A percentile compares a stretch with the other conserved stretches of the same genome.
These are phyloP conservation scores for Penicillium lividum DNA, from an alignment of 495 filamentous ascomycete genomes.

Conservation along the genomic window DNA sequence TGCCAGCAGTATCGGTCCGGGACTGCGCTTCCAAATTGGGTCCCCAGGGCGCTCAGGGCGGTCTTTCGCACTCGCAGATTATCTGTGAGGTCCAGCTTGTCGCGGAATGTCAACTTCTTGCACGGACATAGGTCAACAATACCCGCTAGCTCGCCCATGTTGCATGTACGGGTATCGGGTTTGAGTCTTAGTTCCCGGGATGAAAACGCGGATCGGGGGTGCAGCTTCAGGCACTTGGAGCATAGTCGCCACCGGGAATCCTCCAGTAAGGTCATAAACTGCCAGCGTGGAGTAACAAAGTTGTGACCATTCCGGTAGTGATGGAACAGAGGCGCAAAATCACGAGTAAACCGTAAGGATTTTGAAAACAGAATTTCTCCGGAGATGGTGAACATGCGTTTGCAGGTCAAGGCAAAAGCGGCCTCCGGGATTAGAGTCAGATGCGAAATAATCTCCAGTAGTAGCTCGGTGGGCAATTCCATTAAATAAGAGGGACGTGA, in stretches of 20 bases:
- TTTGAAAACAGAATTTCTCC: slow-evolving; percentile 37
- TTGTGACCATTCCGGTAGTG: slow-evolving; percentile 47
- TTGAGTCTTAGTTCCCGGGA: slow-evolving; percentile 40
- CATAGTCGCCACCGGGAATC: slow-evolving; percentile 43
- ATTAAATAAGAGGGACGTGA: slow-evolving; percentile 36
- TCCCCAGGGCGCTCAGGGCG: slow-evolving; percentile 28
- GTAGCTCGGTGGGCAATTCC: slow-evolving; percentile 47
- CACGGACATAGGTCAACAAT: slow-evolving; percentile 50
- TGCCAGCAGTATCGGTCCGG: slow-evolving; percentile 46
- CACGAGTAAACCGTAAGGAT: slow-evolving; percentile 43
- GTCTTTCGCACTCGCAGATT: slow-evolving; percentile 36
- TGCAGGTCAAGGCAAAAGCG: slow-evolving; percentile 46
- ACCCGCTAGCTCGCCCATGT: slow-evolving; percentile 42
- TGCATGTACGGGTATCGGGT: slow-evolving; percentile 39
- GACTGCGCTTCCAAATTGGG: slow-evolving; percentile 33
- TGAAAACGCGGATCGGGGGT: slow-evolving; percentile 40
- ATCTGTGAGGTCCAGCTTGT: slow-evolving; percentile 42
- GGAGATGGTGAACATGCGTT: slow-evolving; percentile 43
- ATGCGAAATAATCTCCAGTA: slow-evolving; percentile 45
- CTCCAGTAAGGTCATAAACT: slow-evolving; percentile 43
- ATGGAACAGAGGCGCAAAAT: slow-evolving; percentile 49
- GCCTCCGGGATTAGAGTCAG: slow-evolving; percentile 42
- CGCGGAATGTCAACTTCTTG: slow-evolving; percentile 49
- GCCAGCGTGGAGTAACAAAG: slow-evolving; percentile 44
- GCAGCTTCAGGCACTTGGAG: slow-evolving; percentile 48